phyloP scores from a whole-genome alignment of 345 rosid genomes.

The Lenwebbia sp. region DNA sequence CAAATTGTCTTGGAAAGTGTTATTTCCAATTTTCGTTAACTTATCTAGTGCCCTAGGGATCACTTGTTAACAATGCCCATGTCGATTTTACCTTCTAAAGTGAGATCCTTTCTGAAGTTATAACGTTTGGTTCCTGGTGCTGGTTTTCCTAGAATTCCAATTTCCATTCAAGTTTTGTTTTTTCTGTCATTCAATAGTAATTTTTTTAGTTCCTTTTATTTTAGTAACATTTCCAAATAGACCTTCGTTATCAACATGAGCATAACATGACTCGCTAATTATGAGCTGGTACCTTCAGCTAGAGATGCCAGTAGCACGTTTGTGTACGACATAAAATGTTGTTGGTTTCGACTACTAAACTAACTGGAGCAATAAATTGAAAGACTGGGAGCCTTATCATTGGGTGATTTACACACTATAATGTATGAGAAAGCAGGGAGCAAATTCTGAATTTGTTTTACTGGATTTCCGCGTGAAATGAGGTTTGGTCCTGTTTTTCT shows the following conservation, averaged over 20 bases:
- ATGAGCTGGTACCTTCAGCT: not conserved
- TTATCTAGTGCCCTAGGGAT: not conserved
- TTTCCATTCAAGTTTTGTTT: not conserved
- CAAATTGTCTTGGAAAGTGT: not conserved
- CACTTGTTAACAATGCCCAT: not conserved
- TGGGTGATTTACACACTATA: not conserved
- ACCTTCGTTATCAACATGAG: not conserved
- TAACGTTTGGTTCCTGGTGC: not conserved
- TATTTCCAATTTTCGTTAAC: not conserved
- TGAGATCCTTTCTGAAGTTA: not conserved
- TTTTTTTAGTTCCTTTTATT: not conserved
- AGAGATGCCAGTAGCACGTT: not conserved
- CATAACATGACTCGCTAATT: not conserved
- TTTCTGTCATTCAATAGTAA: not conserved
- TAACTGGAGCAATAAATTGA: not conserved
- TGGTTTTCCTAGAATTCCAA: not conserved
- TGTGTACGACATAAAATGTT: not conserved
- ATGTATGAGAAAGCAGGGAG: not conserved
- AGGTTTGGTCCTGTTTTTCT: not conserved
- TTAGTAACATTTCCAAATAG: not conserved
- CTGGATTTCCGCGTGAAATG: not conserved
- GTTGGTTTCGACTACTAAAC: not conserved
- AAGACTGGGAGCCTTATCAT: not conserved
- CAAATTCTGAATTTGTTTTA: not conserved
- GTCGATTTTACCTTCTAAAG: not conserved